Evolutionary conservation across 2,329 filamentous ascomycete genomes (phyloP), one percentile per base, ranked within the genome.

Genomic region (Claviceps digitariae): DNA sequence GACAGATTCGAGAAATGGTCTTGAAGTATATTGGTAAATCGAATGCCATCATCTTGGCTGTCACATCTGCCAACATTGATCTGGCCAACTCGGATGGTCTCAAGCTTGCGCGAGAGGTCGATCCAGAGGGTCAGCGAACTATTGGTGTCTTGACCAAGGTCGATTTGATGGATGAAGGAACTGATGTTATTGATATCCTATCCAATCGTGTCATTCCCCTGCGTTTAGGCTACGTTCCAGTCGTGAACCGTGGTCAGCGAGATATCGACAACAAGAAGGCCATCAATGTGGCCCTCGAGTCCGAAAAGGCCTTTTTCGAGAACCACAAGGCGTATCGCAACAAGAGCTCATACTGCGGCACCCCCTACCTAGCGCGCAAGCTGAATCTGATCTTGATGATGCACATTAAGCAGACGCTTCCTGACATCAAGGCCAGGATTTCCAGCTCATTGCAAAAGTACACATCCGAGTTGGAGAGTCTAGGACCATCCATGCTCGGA

Each of bases 341-440:
- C 74, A 98, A 98, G 82, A 90, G 89, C 66, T 87, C 90, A 6
- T 98, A 98, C 77, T 98, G 93, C 70, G 93, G 93, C 69, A 98
- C 93, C 3, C 93, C 93, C 4, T 98, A 98, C 66, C 77, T 98
- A 56, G 93, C 93, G 4, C 84, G 91, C 61, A 98, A 98, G 73
- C 81, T 98, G 56, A 98, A 98, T 72, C 77, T 98, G 64, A 97
- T 98, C 66, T 79, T 98, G 61, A 97, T 98, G 91, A 98, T 98
- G 93, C 93, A 98, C 75, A 98, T 98, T 76, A 98, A 98, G 74
- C 91, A 98, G 74, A 98, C 93, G 1, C 80, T 98, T 15, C 93
- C 93, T 43, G 93, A 98, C 66, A 98, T 98, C 76, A 98, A 98
- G 74, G 89, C 87, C 15, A 86, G 94, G 58, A 98, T 98, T 62